Conservation (phyloP, 2,329 filamentous ascomycete species). For the Aspergillus quadrilineatus region DNA sequence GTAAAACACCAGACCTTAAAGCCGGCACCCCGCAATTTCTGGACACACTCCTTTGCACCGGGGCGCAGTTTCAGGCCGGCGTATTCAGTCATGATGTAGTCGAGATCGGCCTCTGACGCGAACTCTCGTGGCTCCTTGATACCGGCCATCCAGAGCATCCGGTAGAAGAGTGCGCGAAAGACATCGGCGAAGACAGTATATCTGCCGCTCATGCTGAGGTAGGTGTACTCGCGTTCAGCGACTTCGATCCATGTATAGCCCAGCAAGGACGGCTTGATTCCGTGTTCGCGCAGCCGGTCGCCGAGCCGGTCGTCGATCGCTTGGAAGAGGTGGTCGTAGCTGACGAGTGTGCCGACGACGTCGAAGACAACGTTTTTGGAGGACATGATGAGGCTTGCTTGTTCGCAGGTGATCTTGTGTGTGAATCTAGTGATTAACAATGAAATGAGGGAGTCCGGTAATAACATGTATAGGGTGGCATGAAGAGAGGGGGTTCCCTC, state of each 20-base stretch:
- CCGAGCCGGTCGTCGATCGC: slow-evolving; percentile 42
- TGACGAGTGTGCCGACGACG: slow-evolving; percentile 43
- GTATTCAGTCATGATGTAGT: slow-evolving; percentile 39
- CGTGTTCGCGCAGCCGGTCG: slow-evolving; percentile 32
- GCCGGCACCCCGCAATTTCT: slow-evolving; percentile 32
- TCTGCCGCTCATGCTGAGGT: slow-evolving; percentile 41
- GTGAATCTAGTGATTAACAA: no score
- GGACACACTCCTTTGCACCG: slow-evolving; percentile 39
- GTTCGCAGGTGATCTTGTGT: no score
- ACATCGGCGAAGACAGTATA: slow-evolving; percentile 42
- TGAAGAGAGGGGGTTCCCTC: no score
- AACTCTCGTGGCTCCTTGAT: slow-evolving; percentile 39
- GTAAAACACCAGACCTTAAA: slow-evolving; percentile 32
- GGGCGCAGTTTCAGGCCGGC: slow-evolving; percentile 31
- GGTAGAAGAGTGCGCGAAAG: slow-evolving; percentile 44
- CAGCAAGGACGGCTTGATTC: slow-evolving; percentile 39
- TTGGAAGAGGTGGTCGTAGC: slow-evolving; percentile 41
- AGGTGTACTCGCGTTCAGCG: slow-evolving; percentile 48
- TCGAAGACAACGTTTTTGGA: slow-evolving; percentile 32
- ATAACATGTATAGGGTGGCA: neutral
- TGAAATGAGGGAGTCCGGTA: no score
- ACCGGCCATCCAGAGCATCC: slow-evolving; percentile 43
- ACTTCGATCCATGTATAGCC: slow-evolving; percentile 45
- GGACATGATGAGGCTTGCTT: neutral
- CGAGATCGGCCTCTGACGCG: slow-evolving; percentile 41